A percentile compares a stretch with the other conserved stretches of the same genome.
Conservation (phyloP, 768 basidiomycete genomes). For the Amylocystis lapponica region DNA sequence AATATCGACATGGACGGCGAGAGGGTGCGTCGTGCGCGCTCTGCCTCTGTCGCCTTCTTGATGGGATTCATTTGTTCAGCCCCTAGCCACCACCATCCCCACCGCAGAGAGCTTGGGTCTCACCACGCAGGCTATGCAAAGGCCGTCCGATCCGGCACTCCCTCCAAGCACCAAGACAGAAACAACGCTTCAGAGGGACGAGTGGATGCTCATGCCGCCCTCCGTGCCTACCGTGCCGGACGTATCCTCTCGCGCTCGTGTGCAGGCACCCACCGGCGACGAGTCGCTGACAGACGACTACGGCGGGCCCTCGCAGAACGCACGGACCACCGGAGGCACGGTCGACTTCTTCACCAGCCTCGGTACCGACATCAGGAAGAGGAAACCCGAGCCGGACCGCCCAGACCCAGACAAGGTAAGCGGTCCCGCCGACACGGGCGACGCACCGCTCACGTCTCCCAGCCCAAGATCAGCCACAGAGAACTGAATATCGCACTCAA, state of each 20-base stretch:
- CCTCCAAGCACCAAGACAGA: constrained; percentile 42
- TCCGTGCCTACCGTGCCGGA: constrained; percentile 21
- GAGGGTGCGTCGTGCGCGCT: constrained; percentile 41
- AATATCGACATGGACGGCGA: constrained; percentile 77
- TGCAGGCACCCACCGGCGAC: constrained; percentile 23
- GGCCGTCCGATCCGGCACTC: constrained; percentile 40
- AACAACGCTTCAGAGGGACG: constrained; percentile 58
- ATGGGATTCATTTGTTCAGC: constrained; percentile 29
- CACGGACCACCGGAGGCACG: constrained; percentile 47
- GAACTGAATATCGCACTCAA: constrained; percentile 60
- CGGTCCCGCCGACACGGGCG: neutral
- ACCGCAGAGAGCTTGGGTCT: constrained; percentile 67
- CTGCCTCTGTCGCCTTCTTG: constrained; percentile 1
- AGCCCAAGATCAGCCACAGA: constrained; percentile 57
- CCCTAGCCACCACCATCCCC: constrained; percentile 69
- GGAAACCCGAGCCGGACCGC: constrained; percentile 50
- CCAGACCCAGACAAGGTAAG: constrained; percentile 71
- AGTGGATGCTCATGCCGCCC: constrained; percentile 77
- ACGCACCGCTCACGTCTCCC: neutral
- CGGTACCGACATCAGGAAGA: constrained; percentile 70
- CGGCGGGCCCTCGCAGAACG: constrained; percentile 40
- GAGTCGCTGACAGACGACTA: constrained; percentile 64
- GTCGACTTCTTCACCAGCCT: constrained; percentile 89
- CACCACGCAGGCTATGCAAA: constrained; percentile 49
- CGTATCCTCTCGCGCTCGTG: constrained; percentile 10